Conservation (phyloP, 1,284 basidiomycete species). For the Paramarasmius palmivorus region DNA sequence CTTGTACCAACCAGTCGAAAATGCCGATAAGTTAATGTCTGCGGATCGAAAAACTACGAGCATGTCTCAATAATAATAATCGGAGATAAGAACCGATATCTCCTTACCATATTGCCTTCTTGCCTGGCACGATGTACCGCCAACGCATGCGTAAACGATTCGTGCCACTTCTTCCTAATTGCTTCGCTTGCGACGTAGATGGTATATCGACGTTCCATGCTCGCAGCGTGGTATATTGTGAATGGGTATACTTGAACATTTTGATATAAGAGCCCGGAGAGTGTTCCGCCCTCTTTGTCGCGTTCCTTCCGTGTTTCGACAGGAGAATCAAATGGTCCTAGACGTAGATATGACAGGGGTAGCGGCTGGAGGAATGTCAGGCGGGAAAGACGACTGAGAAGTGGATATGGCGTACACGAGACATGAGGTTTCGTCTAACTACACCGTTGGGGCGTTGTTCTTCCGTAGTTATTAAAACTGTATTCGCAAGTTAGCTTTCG, state of each 20-base stretch:
- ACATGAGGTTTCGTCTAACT: slow-evolving; percentile 55
- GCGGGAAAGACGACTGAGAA: slow-evolving; percentile 4
- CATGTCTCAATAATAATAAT: slow-evolving; percentile 6
- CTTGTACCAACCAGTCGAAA: slow-evolving; percentile 48
- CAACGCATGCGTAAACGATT: slow-evolving; percentile 59
- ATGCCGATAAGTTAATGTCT: slow-evolving; percentile 56
- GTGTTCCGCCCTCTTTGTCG: slow-evolving; percentile 54
- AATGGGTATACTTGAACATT: slow-evolving; percentile 67
- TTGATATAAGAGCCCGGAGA: slow-evolving; percentile 54
- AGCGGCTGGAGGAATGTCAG: slow-evolving; percentile 53
- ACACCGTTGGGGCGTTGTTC: slow-evolving; percentile 49
- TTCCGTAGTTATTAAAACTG: slow-evolving; percentile 67
- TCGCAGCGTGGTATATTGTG: slow-evolving; percentile 69
- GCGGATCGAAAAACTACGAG: slow-evolving; percentile 63
- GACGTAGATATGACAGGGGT: slow-evolving; percentile 71
- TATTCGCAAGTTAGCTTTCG: slow-evolving; percentile 6
- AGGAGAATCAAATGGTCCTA: slow-evolving; percentile 60
- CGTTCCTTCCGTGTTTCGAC: slow-evolving; percentile 64
- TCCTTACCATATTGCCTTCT: slow-evolving; percentile 69
- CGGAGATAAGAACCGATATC: not conserved
- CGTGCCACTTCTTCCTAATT: slow-evolving; percentile 60
- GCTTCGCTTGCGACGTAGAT: slow-evolving; percentile 63
- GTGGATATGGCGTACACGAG: slow-evolving; percentile 48
- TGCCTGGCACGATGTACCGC: slow-evolving; percentile 59
- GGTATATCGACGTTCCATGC: slow-evolving; percentile 63